These are phyloP conservation scores for Thecamonas trahens DNA, from an alignment of 78 protist species.

Conservation along the genomic window DNA sequence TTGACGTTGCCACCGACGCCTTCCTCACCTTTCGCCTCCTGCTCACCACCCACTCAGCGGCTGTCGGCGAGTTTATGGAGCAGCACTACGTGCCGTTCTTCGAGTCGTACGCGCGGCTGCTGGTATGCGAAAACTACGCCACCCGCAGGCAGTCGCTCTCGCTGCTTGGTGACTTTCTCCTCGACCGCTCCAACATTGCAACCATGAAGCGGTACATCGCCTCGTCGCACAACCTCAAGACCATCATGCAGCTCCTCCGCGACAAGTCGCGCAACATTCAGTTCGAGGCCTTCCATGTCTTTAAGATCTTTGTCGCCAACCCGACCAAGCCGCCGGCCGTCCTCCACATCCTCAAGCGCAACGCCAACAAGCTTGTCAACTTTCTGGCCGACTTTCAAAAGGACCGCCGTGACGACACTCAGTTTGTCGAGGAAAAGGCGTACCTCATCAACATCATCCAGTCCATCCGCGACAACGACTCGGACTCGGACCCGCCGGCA, in stretches of 20 bases:
- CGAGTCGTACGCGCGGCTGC: constrained; percentile 43
- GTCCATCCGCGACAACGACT: constrained; percentile 16
- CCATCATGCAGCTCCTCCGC: constrained; percentile 86
- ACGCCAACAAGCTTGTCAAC: constrained; percentile 66
- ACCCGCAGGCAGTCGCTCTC: constrained; percentile 67
- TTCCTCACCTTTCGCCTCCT: constrained; percentile 77
- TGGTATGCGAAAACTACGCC: constrained; percentile 75
- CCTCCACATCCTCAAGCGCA: constrained; percentile 70
- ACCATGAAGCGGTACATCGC: constrained; percentile 83
- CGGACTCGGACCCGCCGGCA: neutral
- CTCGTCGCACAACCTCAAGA: constrained; percentile 65
- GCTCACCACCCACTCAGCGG: constrained; percentile 69
- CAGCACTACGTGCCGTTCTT: constrained; percentile 59
- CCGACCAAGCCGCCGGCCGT: constrained; percentile 84
- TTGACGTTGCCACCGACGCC: constrained; percentile 91
- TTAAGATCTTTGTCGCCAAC: constrained; percentile 96
- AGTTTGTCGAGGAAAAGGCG: constrained; percentile 85
- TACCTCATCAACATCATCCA: constrained; percentile 77
- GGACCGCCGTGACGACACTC: constrained; percentile 83
- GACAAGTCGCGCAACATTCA: constrained; percentile 78
- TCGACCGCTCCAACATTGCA: constrained; percentile 86
- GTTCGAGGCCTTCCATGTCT: constrained; percentile 96
- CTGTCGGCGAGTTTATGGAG: constrained; percentile 60
- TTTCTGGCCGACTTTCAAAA: constrained; percentile 81
- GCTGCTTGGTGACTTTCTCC: constrained; percentile 88